phyloP scores from a whole-genome alignment of 129 eudicot genomes.

The Centrapalus pauciflorus region DNA sequence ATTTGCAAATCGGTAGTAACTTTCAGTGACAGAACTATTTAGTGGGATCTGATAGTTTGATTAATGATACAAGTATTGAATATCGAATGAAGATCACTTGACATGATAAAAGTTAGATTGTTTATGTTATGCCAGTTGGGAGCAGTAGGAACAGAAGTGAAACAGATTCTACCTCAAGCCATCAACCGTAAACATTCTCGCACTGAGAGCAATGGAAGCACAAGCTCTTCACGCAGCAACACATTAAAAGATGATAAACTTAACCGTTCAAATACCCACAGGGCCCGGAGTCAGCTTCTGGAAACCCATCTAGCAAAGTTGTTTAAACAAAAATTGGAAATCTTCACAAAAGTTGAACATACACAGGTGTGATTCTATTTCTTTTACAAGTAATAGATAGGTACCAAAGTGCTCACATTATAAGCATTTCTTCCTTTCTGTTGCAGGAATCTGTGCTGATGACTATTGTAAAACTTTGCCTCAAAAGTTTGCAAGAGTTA shows the following conservation, averaged over 20 bases:
- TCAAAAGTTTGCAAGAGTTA: slow-evolving; percentile 88
- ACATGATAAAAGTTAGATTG: neutral
- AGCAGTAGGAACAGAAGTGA: slow-evolving; percentile 65
- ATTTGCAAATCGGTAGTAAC: neutral
- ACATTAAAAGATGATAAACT: slow-evolving; percentile 67
- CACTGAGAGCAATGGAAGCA: slow-evolving; percentile 90
- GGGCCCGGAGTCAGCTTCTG: slow-evolving; percentile 92
- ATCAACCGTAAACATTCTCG: slow-evolving; percentile 76
- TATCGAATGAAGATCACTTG: neutral
- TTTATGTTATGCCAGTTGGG: slow-evolving; percentile 40
- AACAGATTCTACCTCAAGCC: slow-evolving; percentile 76
- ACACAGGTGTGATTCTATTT: slow-evolving; percentile 59
- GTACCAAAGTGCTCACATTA: too few species aligned
- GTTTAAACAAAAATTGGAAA: slow-evolving; percentile 93
- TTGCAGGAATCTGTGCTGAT: slow-evolving; percentile 87
- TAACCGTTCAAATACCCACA: slow-evolving; percentile 69
- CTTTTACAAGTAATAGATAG: neutral
- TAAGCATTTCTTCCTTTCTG: too few species aligned
- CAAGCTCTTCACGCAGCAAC: slow-evolving; percentile 88
- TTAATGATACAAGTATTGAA: neutral
- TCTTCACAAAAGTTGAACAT: slow-evolving; percentile 85
- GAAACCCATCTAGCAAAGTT: slow-evolving; percentile 95
- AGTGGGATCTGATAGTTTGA: neutral
- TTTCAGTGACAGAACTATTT: neutral
- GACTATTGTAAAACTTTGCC: slow-evolving; percentile 67